Conservation (phyloP, 345 rosid species). For the Tarenaya hassleriana region DNA sequence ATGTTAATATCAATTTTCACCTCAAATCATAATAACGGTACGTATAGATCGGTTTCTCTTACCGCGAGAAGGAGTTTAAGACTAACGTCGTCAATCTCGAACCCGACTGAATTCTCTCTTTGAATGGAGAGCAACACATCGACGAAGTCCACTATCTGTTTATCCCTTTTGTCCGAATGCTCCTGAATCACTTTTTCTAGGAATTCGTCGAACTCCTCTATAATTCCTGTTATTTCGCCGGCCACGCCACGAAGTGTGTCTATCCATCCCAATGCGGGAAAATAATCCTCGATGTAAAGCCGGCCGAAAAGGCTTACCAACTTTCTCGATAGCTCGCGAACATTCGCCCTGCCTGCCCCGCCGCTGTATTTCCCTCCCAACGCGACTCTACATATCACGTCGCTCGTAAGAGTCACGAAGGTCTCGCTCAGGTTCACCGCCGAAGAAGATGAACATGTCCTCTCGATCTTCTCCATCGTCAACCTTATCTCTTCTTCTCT, state of each 20-base stretch:
- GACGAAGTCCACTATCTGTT: constrained; percentile 10
- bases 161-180: background rate
- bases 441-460: background rate
- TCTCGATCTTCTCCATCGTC: constrained; percentile 22
- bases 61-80: constrained; percentile 46
- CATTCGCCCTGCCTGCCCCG: constrained; percentile 24
- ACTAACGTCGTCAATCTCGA: constrained; percentile 23
- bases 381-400: constrained; percentile 36
- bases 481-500: constrained; percentile 38
- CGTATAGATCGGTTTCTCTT: too few species aligned
- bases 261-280: constrained; percentile 45
- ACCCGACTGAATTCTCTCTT: constrained; percentile 25
- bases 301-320: constrained; percentile 24
- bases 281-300: constrained; percentile 34
- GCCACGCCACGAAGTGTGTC: constrained; percentile 17
- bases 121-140: constrained; percentile 29
- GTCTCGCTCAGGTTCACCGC: constrained; percentile 34
- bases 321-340: constrained; percentile 23
- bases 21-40: too few species aligned
- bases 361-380: constrained; percentile 41
- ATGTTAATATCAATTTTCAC: too few species aligned
- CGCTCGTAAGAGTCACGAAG: constrained; percentile 21
- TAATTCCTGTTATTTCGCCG: background rate
- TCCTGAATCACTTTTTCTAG: constrained; percentile 15
- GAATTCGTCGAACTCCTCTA: constrained; percentile 12